These are phyloP conservation scores for Tylopilus orsonianus DNA, from an alignment of 1,284 basidiomycete species.

Conservation along the genomic window DNA sequence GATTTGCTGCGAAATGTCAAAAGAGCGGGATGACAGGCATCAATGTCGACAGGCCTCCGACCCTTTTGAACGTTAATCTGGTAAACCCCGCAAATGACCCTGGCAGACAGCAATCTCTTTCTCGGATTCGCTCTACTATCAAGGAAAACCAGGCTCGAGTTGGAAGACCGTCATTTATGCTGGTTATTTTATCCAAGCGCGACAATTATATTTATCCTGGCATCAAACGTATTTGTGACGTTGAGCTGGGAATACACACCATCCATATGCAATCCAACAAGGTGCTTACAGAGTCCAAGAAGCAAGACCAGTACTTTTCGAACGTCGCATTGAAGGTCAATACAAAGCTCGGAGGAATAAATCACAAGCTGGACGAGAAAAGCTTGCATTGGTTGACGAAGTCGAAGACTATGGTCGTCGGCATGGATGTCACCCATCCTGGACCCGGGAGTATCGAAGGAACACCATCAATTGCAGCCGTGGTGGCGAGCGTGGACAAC, in stretches of 20 bases:
- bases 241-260: conserved; percentile 66
- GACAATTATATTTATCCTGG: conserved; percentile 75
- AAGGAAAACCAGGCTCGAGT: conserved; percentile 26
- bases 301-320: conserved; percentile 75
- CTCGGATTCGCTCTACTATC: conserved; percentile 41
- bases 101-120: conserved; percentile 42
- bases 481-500: conserved; percentile 70
- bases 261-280: conserved; percentile 60
- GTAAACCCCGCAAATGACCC: conserved; percentile 39
- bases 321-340: conserved; percentile 47
- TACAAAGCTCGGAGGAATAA: conserved; percentile 75
- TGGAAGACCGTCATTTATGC: conserved; percentile 52
- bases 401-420: conserved; percentile 75
- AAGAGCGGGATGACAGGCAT: conserved; percentile 50
- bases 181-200: conserved; percentile 60
- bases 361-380: conserved; percentile 59
- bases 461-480: conserved; percentile 78
- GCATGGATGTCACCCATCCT: conserved; percentile 74
- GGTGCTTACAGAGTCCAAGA: conserved; percentile 49
- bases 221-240: conserved; percentile 72
- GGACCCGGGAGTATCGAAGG: conserved; percentile 59
- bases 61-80: conserved; percentile 37
- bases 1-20: conserved; percentile 51
- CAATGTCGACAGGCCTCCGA: conserved; percentile 29
- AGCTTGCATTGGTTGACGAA: conserved; percentile 64